Evolutionary conservation across 495 filamentous ascomycete species (phyloP).

Genomic region (Hypoxylon cercidicola): DNA sequence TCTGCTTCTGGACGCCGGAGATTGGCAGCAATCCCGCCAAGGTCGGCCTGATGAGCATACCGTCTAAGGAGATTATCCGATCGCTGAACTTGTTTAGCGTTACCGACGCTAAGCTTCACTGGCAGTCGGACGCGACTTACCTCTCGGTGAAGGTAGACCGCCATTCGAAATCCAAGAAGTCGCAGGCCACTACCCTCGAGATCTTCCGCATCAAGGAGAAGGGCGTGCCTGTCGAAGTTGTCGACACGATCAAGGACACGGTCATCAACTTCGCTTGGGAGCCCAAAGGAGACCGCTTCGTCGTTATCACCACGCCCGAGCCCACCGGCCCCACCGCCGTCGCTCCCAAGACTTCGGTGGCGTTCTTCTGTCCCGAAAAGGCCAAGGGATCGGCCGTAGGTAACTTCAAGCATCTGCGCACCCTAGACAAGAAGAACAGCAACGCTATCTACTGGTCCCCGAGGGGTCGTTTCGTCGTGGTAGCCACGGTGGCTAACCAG

Average conservation of each 20-base stretch:
- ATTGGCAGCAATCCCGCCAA: conserved; percentile 98
- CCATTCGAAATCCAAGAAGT: conserved; percentile 99
- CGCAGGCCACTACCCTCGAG: conserved; percentile 93
- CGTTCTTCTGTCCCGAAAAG: conserved; percentile 97
- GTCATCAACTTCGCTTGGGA: conserved; percentile 99
- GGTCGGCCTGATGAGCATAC: conserved; percentile 95
- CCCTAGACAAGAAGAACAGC: conserved; percentile 97
- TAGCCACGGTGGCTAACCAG: conserved; percentile 90
- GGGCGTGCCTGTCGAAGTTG: conserved; percentile 96
- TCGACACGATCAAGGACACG: conserved; percentile 95
- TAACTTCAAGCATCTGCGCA: conserved; percentile 94
- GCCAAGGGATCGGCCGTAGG: conserved; percentile 78
- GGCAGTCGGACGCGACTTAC: conserved; percentile 93
- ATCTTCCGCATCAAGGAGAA: conserved; percentile 98
- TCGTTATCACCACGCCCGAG: conserved; percentile 95
- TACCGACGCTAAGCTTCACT: conserved; percentile 94
- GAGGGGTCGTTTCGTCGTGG: conserved; percentile 90
- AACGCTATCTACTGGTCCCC: conserved; percentile 99
- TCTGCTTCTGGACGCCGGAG: conserved; percentile 99
- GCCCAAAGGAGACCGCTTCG: conserved; percentile 95
- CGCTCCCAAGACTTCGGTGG: conserved; percentile 91
- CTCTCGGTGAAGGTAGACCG: conserved; percentile 98
- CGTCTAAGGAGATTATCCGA: conserved; percentile 90
- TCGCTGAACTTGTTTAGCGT: conserved; percentile 98
- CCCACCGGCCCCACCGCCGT: conserved; percentile 77